Base-by-base conservation (phyloP, 1,284 basidiomycete genomes). In the Phellinidium pouzarii region DNA sequence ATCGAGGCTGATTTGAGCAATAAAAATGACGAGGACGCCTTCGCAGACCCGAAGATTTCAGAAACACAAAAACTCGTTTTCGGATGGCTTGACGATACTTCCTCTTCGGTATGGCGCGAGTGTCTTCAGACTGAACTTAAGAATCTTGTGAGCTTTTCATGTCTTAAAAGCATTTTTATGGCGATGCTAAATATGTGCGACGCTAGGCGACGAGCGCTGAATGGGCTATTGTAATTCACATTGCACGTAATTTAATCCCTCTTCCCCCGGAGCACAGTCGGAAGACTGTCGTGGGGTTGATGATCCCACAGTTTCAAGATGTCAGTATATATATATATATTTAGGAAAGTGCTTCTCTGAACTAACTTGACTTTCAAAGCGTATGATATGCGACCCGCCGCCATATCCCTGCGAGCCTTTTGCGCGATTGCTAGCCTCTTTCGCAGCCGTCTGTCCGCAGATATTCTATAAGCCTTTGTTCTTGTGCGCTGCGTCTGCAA, bases 381-480 rank as follows among this genome's bases (percentile, higher is more conserved):
- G 71, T 61, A 63, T 84, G 4, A 68, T 76, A 29, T 64, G 72
- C 46, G 71, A 76, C 50, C 74, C 78, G 4, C 79, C 79, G 1
- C 64, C 72, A 17, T 60, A 66, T 50, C 76, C 78, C 0, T 74
- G 64, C 49, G 62, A 66, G 3, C 62, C 66, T 0, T 67, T 86
- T 0, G 71, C 76, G 3, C 66, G 70, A 17, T 69, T 87, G 41
- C 67, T 87, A 1, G 68, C 74, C 22, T 66, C 66, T 22, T 60
- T 83, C 29, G 78, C 83, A 5, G 67, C 72, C 42, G 59, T 68
- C 23, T 74, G 81, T 60, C 84, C 87, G 1, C 80, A 80, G 55
- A 59, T 84, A 0, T 84, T 90, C 65, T 89, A 82, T 72, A 87
- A 85, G 62, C 81, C 84, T 1, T 69, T 92, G 22, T 89, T 91